Percentiles rank a stretch among this genome's conserved stretches.
These are phyloP conservation scores for Coemansia sp. DNA, from an alignment of 192 early-diverging fungal species.

Conservation along the genomic window DNA sequence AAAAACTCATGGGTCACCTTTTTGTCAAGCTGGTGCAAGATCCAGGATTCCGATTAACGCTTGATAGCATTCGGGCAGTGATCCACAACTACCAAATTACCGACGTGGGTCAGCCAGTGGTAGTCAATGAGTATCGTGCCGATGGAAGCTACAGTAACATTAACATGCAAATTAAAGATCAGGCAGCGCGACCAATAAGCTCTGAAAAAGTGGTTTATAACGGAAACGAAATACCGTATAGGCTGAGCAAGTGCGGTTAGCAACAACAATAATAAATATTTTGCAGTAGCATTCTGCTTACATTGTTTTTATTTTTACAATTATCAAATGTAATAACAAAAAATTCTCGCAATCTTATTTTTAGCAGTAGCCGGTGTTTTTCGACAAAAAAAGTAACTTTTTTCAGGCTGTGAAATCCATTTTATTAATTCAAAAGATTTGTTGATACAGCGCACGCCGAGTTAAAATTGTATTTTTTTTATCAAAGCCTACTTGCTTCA, in stretches of 20 bases:
- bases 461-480: too few relatives aligned
- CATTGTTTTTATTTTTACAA: too few relatives aligned
- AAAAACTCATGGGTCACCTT: slow-evolving; percentile 3
- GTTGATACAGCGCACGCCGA: too few relatives aligned
- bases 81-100: background rate
- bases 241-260: background rate
- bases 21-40: slow-evolving; percentile 3
- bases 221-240: background rate
- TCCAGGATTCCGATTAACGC: background rate
- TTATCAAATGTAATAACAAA: too few relatives aligned
- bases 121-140: slow-evolving; percentile 1
- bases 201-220: background rate
- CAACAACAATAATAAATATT: background rate
- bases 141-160: slow-evolving; percentile 8
- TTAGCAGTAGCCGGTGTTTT: background rate
- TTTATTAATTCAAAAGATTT: too few relatives aligned
- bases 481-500: too few relatives aligned
- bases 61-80: background rate
- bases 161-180: background rate
- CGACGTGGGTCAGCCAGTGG: background rate
- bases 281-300: too few relatives aligned
- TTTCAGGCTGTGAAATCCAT: too few relatives aligned
- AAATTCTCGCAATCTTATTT: too few relatives aligned
- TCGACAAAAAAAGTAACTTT: background rate
- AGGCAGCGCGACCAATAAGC: background rate